A percentile compares a stretch with the other conserved stretches of the same genome.
Conservation (phyloP, 768 basidiomycete species). For the Lanmaoa rubissima region DNA sequence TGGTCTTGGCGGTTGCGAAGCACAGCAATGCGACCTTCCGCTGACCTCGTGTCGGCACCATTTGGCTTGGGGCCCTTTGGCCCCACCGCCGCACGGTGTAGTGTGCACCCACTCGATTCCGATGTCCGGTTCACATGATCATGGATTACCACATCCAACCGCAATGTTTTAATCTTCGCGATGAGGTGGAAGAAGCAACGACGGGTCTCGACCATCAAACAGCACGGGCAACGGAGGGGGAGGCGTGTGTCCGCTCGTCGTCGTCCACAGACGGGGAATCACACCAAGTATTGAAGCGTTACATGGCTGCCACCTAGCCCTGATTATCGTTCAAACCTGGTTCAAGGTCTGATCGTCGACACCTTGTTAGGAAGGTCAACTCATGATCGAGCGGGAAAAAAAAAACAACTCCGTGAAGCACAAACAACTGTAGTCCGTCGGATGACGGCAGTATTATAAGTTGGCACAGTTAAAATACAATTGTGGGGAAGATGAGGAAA, state of each 20-base stretch:
- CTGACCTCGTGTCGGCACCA: slow-evolving; percentile 18
- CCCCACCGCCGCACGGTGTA: neutral
- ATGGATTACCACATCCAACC: slow-evolving; percentile 6
- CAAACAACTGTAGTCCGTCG: neutral
- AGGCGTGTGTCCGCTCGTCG: neutral
- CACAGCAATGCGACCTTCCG: slow-evolving; percentile 5
- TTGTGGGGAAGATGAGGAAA: slow-evolving; percentile 13
- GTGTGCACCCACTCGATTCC: slow-evolving; percentile 11
- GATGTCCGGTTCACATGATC: slow-evolving; percentile 6
- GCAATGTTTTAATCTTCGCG: slow-evolving; percentile 23
- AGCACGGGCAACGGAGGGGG: slow-evolving; percentile 5
- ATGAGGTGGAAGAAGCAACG: slow-evolving; percentile 5
- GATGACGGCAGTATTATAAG: slow-evolving; percentile 14
- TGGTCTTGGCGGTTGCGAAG: slow-evolving; percentile 2
- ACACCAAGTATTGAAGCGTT: neutral
- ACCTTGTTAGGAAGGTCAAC: slow-evolving; percentile 20
- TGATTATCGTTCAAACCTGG: slow-evolving; percentile 14
- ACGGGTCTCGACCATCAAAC: slow-evolving; percentile 14
- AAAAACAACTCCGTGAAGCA: slow-evolving; percentile 23
- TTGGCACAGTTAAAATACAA: slow-evolving; percentile 15
- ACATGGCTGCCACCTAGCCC: slow-evolving; percentile 1
- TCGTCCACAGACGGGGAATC: slow-evolving; percentile 5
- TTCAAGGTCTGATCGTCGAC: slow-evolving; percentile 12
- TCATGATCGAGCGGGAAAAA: slow-evolving; percentile 5
- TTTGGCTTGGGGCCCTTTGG: neutral